phyloP scores from a whole-genome alignment of 495 filamentous ascomycete genomes.

The Friedmanniomyces endolithicus region DNA sequence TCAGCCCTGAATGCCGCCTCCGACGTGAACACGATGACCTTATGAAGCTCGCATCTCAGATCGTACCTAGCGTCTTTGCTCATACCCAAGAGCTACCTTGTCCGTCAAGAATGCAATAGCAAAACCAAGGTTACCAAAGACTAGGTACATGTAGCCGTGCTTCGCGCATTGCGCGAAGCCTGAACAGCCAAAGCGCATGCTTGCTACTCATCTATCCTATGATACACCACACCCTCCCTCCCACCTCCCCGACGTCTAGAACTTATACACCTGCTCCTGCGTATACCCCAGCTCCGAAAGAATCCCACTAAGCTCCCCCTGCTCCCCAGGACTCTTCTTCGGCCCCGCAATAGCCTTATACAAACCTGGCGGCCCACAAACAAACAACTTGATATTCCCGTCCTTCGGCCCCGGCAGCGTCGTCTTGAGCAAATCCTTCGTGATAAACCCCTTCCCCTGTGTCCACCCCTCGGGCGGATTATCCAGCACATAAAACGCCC shows the following conservation, averaged over 20 bases:
- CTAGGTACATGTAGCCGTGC: too few relatives aligned
- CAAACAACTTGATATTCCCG: constrained; percentile 86
- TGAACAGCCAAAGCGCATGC: too few relatives aligned
- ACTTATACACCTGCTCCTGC: constrained; percentile 96
- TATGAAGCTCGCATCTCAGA: too few relatives aligned
- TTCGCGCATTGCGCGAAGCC: too few relatives aligned
- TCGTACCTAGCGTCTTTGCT: too few relatives aligned
- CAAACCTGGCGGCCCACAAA: constrained; percentile 80
- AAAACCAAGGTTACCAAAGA: too few relatives aligned
- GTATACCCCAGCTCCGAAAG: constrained; percentile 85
- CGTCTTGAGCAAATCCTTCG: constrained; percentile 81
- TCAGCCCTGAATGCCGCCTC: too few relatives aligned
- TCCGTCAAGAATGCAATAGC: too few relatives aligned
- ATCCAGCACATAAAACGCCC: constrained; percentile 79
- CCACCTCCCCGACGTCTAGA: constrained; percentile 39
- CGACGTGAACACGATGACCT: too few relatives aligned
- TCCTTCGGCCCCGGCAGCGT: constrained; percentile 78
- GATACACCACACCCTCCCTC: neutral
- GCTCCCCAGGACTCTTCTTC: constrained; percentile 82
- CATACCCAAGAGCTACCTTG: too few relatives aligned
- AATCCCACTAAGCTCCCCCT: constrained; percentile 75
- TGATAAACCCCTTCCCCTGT: constrained; percentile 63
- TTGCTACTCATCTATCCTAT: neutral
- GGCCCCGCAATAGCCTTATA: constrained; percentile 83
- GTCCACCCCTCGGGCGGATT: constrained; percentile 72